A percentile compares a stretch with the other conserved stretches of the same genome.
Conservation (phyloP, 2,329 filamentous ascomycete genomes). For the Periconia macrospinosa region DNA sequence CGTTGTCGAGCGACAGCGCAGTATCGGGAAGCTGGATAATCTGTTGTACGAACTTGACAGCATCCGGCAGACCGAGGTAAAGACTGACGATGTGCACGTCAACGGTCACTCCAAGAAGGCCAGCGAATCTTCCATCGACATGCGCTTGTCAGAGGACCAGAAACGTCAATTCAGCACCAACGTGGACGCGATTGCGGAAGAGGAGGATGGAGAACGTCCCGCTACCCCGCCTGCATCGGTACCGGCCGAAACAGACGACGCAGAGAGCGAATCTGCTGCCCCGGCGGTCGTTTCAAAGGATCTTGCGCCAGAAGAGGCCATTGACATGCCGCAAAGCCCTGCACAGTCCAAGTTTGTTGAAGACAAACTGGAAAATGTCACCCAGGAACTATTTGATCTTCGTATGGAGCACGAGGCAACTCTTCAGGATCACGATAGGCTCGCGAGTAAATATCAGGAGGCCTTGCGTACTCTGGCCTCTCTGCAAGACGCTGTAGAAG, state of each 20-base stretch:
- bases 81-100: constrained; percentile 27
- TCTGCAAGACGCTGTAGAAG: constrained; percentile 82
- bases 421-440: constrained; percentile 75
- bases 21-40: constrained; percentile 90
- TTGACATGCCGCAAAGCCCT: constrained; percentile 64
- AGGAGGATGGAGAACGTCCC: constrained; percentile 34
- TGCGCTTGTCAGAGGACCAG: constrained; percentile 25
- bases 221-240: constrained; percentile 25
- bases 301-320: constrained; percentile 18
- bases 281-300: constrained; percentile 20
- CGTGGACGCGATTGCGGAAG: constrained; percentile 42
- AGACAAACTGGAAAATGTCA: constrained; percentile 89
- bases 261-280: constrained; percentile 15
- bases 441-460: constrained; percentile 89
- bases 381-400: constrained; percentile 87
- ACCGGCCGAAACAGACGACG: constrained; percentile 7
- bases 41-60: constrained; percentile 88
- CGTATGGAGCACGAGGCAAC: constrained; percentile 88
- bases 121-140: constrained; percentile 38
- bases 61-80: constrained; percentile 41
- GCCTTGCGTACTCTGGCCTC: constrained; percentile 79
- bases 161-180: constrained; percentile 35
- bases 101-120: constrained; percentile 41
- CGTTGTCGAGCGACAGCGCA: constrained; percentile 91
- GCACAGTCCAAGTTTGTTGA: constrained; percentile 84